Percentiles rank a stretch among this genome's conserved stretches.
phyloP scores from a whole-genome alignment of 768 basidiomycete genomes.

The Gloeopeniophorella convolvens region DNA sequence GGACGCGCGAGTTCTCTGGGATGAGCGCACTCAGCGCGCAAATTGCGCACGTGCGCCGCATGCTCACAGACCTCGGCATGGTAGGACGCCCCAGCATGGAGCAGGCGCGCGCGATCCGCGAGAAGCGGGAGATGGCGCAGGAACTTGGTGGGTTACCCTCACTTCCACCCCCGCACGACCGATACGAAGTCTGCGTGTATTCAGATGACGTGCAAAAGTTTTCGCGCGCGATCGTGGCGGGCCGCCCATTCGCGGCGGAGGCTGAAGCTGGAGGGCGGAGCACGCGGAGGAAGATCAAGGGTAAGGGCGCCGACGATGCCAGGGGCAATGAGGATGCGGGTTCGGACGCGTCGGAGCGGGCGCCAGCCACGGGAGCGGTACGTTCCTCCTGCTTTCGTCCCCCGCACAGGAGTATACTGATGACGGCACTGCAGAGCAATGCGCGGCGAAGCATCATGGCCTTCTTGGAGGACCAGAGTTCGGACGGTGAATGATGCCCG shows the following conservation, averaged over 20 bases:
- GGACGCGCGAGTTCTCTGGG: slow-evolving; percentile 67
- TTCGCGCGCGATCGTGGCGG: slow-evolving; percentile 41
- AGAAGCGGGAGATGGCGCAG: slow-evolving; percentile 65
- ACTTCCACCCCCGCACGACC: neutral
- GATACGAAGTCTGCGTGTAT: neutral
- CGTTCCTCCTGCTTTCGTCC: no score
- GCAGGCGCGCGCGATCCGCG: slow-evolving; percentile 71
- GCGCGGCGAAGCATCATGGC: slow-evolving; percentile 60
- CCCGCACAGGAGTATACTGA: no score
- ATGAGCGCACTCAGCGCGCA: slow-evolving; percentile 52
- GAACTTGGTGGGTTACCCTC: slow-evolving; percentile 57
- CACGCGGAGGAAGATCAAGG: slow-evolving; percentile 18
- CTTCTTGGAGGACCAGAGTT: slow-evolving; percentile 64
- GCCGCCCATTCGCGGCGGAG: slow-evolving; percentile 25
- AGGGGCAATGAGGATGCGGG: slow-evolving; percentile 32
- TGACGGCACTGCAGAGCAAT: no score
- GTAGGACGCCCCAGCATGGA: slow-evolving; percentile 68
- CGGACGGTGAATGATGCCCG: slow-evolving; percentile 42
- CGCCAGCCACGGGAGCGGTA: slow-evolving; percentile 1
- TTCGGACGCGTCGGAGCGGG: slow-evolving; percentile 15
- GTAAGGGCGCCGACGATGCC: slow-evolving; percentile 26
- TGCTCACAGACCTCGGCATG: slow-evolving; percentile 74
- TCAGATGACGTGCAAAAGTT: slow-evolving; percentile 75
- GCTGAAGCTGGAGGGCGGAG: no score
- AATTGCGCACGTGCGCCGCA: slow-evolving; percentile 55